phyloP scores from a whole-genome alignment of 2,329 filamentous ascomycete species.

The Emergomyces africanus region DNA sequence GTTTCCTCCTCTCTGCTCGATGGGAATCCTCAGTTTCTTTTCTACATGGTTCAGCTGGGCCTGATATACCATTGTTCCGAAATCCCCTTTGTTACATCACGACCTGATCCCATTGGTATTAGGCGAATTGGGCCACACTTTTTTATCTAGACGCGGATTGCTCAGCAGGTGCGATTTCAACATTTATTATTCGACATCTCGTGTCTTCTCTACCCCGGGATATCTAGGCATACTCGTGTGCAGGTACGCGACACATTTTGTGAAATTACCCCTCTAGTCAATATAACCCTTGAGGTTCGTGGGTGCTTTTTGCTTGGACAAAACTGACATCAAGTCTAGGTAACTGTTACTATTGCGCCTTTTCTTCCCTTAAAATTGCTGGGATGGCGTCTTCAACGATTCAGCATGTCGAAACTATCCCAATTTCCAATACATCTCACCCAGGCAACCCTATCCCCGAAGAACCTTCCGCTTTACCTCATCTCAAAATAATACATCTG shows the following conservation, averaged over 20 bases:
- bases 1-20: background rate
- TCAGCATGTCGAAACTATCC: conserved; percentile 16
- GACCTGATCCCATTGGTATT: background rate
- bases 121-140: background rate
- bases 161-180: background rate
- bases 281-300: background rate
- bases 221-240: background rate
- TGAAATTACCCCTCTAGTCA: background rate
- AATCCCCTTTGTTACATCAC: background rate
- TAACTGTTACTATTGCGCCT: background rate
- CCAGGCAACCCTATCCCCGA: conserved; percentile 36
- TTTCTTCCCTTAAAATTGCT: conserved; percentile 1
- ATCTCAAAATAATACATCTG: conserved; percentile 23
- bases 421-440: conserved; percentile 31
- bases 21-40: background rate
- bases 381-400: conserved; percentile 14
- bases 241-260: background rate
- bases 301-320: background rate
- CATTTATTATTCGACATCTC: background rate
- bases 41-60: background rate
- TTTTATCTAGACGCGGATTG: background rate
- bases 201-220: background rate
- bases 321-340: background rate
- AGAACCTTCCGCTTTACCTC: conserved; percentile 29
- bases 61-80: background rate